These are phyloP conservation scores for Solanum etuberosum DNA, from an alignment of 257 asterid genomes.

Conservation along the genomic window DNA sequence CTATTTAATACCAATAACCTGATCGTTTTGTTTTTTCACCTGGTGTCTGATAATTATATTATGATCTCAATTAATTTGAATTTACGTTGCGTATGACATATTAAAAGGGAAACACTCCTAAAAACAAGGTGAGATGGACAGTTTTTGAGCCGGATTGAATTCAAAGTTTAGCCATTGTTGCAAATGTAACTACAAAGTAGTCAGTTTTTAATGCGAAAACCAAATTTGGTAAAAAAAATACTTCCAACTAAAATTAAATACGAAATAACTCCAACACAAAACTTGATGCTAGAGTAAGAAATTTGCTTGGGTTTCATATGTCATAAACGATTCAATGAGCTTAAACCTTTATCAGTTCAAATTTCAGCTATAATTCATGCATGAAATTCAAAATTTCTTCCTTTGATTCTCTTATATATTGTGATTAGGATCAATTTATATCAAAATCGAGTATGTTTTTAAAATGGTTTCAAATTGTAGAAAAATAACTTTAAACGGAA, in stretches of 20 bases:
- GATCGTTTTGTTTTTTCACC: not conserved
- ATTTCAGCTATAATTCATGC: not conserved
- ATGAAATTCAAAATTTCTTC: not conserved
- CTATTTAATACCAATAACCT: not conserved
- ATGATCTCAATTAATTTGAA: not conserved
- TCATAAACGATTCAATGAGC: not conserved
- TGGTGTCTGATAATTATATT: not conserved
- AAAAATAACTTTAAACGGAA: not conserved
- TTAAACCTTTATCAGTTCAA: not conserved
- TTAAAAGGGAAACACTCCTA: not conserved
- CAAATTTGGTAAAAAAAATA: not conserved
- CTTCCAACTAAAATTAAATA: not conserved
- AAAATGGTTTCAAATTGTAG: not conserved
- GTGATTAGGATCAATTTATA: not conserved
- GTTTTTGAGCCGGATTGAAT: not conserved
- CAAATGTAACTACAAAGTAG: not conserved
- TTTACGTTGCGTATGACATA: not conserved
- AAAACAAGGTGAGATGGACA: not conserved
- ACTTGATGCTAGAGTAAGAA: not conserved
- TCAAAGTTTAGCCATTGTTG: not conserved
- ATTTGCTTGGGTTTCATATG: not conserved
- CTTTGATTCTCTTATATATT: not conserved
- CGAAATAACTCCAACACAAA: not conserved
- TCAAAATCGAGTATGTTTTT: not conserved
- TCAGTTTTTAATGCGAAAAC: not conserved